Percentiles rank a stretch among this genome's conserved stretches.
Evolutionary conservation across 805 yeast species (phyloP).

Genomic region (Kazachstania africana): DNA sequence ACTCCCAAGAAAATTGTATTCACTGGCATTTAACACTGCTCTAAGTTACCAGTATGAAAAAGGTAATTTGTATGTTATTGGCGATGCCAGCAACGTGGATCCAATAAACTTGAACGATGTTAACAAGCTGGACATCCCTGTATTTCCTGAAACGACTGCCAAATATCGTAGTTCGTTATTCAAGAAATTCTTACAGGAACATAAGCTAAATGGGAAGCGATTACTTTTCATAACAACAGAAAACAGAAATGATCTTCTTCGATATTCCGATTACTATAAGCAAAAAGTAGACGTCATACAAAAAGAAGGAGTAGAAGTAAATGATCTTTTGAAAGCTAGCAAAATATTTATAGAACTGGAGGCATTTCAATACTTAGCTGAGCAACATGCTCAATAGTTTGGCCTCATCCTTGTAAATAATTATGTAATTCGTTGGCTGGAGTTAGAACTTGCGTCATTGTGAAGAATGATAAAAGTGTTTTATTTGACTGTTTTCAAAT

Average conservation of each 20-base stretch:
- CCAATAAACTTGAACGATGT: constrained; percentile 12
- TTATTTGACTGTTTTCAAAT: too few relatives aligned
- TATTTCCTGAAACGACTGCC: neutral
- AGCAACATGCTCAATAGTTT: constrained; percentile 12
- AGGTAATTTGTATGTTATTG: constrained; percentile 64
- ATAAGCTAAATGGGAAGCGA: constrained; percentile 35
- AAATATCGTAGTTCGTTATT: constrained; percentile 7
- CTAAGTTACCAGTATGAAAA: constrained; percentile 67
- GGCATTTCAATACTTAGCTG: constrained; percentile 55
- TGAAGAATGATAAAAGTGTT: too few relatives aligned
- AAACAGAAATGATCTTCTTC: constrained; percentile 46
- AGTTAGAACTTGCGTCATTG: too few relatives aligned
- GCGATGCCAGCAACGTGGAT: constrained; percentile 29
- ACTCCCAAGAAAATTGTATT: constrained; percentile 62
- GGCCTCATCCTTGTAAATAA: too few relatives aligned
- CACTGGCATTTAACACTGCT: constrained; percentile 69
- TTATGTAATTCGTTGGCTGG: too few relatives aligned
- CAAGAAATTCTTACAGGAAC: constrained; percentile 36
- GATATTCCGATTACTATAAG: constrained; percentile 42
- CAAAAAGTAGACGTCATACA: constrained; percentile 51
- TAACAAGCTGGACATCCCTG: constrained; percentile 12
- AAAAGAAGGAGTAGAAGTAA: constrained; percentile 70
- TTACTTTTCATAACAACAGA: constrained; percentile 59
- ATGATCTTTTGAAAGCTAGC: constrained; percentile 72
- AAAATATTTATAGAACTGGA: constrained; percentile 59